These are phyloP conservation scores for Hydnum rufescens DNA, from an alignment of 768 basidiomycete genomes.

Conservation along the genomic window DNA sequence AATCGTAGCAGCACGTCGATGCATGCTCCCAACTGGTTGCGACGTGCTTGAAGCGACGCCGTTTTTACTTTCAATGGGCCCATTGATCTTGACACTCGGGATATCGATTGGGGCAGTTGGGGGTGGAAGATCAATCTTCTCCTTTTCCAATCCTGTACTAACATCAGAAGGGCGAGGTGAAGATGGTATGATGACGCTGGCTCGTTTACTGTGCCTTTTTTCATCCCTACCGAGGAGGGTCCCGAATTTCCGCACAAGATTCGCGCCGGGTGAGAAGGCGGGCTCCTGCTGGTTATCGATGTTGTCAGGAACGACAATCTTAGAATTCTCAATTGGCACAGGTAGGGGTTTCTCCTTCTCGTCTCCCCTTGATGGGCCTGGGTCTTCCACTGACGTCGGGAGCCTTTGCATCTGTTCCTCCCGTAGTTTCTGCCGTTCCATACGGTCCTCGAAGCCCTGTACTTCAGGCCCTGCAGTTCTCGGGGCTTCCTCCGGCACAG, in stretches of 20 bases:
- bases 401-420: neutral
- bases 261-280: constrained; percentile 37
- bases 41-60: constrained; percentile 27
- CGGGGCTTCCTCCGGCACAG: constrained; percentile 28
- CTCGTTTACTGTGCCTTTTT: constrained; percentile 20
- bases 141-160: neutral
- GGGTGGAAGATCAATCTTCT: constrained; percentile 13
- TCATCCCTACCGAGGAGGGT: constrained; percentile 29
- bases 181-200: constrained; percentile 10
- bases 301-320: too few relatives aligned
- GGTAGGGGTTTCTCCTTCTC: neutral
- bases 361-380: neutral
- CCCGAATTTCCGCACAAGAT: constrained; percentile 61
- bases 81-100: constrained; percentile 1
- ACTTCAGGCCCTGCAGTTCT: constrained; percentile 50
- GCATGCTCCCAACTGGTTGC: constrained; percentile 26
- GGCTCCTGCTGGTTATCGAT: constrained; percentile 13
- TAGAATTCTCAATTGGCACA: too few relatives aligned
- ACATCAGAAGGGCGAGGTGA: neutral
- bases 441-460: constrained; percentile 27
- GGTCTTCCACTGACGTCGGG: neutral
- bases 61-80: neutral
- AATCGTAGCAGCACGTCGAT: constrained; percentile 60
- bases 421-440: constrained; percentile 2
- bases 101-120: neutral